Evolutionary conservation across 352 stramenopile genomes (phyloP).

Genomic region (Phytopythium sindhum): DNA sequence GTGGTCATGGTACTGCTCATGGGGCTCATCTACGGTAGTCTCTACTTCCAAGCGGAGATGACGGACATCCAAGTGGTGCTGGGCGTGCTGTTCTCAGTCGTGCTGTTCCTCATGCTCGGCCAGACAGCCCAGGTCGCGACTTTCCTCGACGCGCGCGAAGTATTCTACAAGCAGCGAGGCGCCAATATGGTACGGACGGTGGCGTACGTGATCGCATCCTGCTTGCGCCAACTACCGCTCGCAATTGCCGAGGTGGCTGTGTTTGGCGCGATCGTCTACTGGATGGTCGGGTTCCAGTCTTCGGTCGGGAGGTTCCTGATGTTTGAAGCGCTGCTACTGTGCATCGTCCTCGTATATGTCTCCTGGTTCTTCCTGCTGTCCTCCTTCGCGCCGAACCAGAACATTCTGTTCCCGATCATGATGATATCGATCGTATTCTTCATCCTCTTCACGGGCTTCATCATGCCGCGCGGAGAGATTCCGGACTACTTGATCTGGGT

Average conservation of each 20-base stretch:
- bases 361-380: conserved; percentile 22
- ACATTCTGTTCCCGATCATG: conserved; percentile 33
- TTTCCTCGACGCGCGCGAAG: conserved; percentile 39
- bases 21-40: conserved; percentile 22
- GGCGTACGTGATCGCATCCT: conserved; percentile 50
- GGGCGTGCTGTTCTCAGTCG: conserved; percentile 60
- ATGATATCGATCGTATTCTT: conserved; percentile 24
- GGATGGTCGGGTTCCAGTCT: conserved; percentile 24
- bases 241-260: conserved; percentile 44
- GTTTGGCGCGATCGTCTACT: conserved; percentile 57
- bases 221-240: conserved; percentile 30
- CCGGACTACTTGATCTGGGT: conserved; percentile 46
- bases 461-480: conserved; percentile 27
- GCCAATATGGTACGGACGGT: conserved; percentile 62
- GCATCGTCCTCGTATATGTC: conserved; percentile 24
- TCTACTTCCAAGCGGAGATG: conserved; percentile 24
- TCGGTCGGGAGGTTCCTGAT: conserved; percentile 41
- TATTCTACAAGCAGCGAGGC: conserved; percentile 75
- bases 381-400: conserved; percentile 21
- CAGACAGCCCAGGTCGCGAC: conserved; percentile 57
- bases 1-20: conserved; percentile 25
- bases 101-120: conserved; percentile 69
- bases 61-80: conserved; percentile 30
- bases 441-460: conserved; percentile 40
- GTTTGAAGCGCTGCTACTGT: conserved; percentile 54